Evolutionary conservation across 2,329 filamentous ascomycete species (phyloP), one percentile per base, ranked within the genome.

Genomic region (Diplodia scrobiculata): DNA sequence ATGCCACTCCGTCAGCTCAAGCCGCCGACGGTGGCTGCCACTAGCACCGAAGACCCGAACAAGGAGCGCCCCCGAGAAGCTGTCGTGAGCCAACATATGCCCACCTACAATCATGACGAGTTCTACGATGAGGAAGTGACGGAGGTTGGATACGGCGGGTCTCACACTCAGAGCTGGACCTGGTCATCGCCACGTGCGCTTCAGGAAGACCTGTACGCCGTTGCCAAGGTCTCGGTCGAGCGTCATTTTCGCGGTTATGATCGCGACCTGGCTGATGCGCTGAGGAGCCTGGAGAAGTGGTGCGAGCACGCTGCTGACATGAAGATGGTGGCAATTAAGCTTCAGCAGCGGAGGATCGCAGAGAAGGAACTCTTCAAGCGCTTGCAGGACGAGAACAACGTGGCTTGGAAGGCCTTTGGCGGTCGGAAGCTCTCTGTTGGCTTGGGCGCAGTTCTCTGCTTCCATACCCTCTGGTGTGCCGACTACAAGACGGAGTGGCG

Each of bases 401-500:
- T 45, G n/a, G 7, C 25, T 38, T 19, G 52, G 32, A 48, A 58
- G 48, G 48, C 68, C 10, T 63, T 63, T 45, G 41, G 52, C 27
- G 50, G 63, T 19, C 27, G 59, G 34, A 51, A 62, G 19, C 21
- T 65, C 7, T 51, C 36, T 6, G 48, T 58, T n/a, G 50, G 63
- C 41, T 60, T 59, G 14, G 54, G 73, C 9, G 71, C 73, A 1
- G 78, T 79, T 5, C 74, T 81, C 5, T 73, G 73, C 36, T 68
- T 73, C 51, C 71, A 72, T 21, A 81, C 80, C 0, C 75, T 81
- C 66, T 82, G 76, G 76, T 78, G 76, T 66, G 21, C 47, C 0
- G 50, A 67, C 73, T 68, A 67, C 62, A 36, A 67, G 67, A 58
- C 55, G 2, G 68, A 76, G 53, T 77, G 75, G 73, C 21, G 67